A percentile compares a stretch with the other conserved stretches of the same genome.
phyloP scores from a whole-genome alignment of 306 rosid genomes.

The Cucumis melo region DNA sequence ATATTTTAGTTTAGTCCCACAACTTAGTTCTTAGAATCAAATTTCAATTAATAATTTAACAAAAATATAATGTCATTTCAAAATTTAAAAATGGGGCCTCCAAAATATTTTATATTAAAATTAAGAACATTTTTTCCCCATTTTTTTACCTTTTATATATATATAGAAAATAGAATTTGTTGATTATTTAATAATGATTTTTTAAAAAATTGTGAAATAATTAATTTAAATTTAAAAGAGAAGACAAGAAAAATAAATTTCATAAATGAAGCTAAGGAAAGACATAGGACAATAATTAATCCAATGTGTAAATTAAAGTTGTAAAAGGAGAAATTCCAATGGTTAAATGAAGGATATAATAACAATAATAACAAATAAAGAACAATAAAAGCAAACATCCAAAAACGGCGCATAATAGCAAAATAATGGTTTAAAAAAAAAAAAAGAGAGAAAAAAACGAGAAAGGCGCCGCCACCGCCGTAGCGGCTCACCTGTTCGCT shows the following conservation, averaged over 20 bases:
- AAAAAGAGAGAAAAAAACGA: background rate
- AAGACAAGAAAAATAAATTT: background rate
- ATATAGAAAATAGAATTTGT: too few relatives aligned
- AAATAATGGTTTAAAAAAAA: background rate
- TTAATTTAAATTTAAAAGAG: background rate
- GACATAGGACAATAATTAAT: background rate
- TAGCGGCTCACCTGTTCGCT: slow-evolving; percentile 50
- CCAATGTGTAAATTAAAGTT: background rate
- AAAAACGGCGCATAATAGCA: slow-evolving; percentile 10
- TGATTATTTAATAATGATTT: too few relatives aligned
- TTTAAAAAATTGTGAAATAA: background rate
- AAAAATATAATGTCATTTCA: background rate
- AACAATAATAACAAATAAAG: background rate
- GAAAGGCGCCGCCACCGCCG: background rate
- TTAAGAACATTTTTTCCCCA: too few relatives aligned
- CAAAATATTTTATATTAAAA: background rate
- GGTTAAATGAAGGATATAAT: background rate
- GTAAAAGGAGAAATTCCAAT: slow-evolving; percentile 3
- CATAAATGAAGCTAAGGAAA: background rate
- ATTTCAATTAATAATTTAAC: background rate
- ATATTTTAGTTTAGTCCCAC: background rate
- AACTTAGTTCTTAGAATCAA: background rate
- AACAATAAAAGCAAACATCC: background rate
- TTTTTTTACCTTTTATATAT: too few relatives aligned
- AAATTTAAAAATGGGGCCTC: background rate